A percentile compares a stretch with the other conserved stretches of the same genome.
Evolutionary conservation across 352 stramenopile genomes (phyloP).

Genomic region (Phytophthora citrophthora): DNA sequence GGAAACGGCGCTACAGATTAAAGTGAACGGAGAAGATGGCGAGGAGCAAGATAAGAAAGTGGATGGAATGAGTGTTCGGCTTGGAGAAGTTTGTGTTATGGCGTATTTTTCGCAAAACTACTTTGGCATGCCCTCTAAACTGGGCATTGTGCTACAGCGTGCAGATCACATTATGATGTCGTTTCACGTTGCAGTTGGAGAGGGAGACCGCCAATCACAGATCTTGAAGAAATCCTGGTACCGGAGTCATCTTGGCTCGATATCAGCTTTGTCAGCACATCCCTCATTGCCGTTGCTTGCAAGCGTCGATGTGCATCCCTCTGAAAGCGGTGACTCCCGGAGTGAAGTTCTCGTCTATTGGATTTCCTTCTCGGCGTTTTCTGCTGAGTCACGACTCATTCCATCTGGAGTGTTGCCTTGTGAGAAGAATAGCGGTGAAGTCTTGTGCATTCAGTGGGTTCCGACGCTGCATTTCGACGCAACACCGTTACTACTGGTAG

Average conservation of each 20-base stretch:
- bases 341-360: conserved; percentile 85
- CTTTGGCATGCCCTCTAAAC: conserved; percentile 71
- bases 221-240: conserved; percentile 87
- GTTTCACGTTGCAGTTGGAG: conserved; percentile 63
- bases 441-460: conserved; percentile 85
- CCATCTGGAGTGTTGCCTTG: conserved; percentile 78
- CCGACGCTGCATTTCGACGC: conserved; percentile 84
- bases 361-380: conserved; percentile 86
- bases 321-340: conserved; percentile 19
- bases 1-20: conserved; percentile 69
- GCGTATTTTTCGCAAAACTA: conserved; percentile 84
- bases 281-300: conserved; percentile 79
- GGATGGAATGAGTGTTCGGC: conserved; percentile 8
- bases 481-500: conserved; percentile 73
- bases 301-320: conserved; percentile 53
- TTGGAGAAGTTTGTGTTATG: conserved; percentile 76
- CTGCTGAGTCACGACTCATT: conserved; percentile 77
- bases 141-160: conserved; percentile 79
- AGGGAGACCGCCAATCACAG: conserved; percentile 43
- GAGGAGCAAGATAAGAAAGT: not conserved
- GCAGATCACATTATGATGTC: conserved; percentile 79
- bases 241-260: conserved; percentile 69
- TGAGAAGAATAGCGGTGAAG: conserved; percentile 42
- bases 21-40: conserved; percentile 73
- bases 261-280: conserved; percentile 74